Evolutionary conservation across 441 rosid genomes (phyloP).

Genomic region (Gossypium gossypioides): DNA sequence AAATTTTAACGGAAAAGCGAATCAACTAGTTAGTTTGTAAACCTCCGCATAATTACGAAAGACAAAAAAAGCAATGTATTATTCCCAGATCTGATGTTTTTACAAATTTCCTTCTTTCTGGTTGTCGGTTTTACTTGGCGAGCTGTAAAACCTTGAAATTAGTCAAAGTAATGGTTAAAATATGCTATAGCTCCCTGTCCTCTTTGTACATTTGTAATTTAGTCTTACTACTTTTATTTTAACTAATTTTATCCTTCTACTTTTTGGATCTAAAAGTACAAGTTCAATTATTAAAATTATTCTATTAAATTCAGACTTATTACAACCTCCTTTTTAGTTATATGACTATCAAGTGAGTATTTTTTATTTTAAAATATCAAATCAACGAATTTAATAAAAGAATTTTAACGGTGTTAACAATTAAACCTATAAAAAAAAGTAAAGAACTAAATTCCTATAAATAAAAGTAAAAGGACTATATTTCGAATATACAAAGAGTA

Average conservation of each 20-base stretch:
- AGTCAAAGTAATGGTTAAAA: not conserved
- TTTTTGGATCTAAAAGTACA: no score
- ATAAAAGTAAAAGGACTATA: no score
- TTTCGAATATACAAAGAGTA: not conserved
- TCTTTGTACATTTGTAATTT: not conserved
- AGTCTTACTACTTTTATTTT: not conserved
- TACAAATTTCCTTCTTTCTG: not conserved
- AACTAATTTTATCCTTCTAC: not conserved
- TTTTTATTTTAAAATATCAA: no score
- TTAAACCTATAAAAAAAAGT: no score
- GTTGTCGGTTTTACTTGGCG: not conserved
- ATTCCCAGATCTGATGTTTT: conserved; percentile 5
- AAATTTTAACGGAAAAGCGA: not conserved
- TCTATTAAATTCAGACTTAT: no score
- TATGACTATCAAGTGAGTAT: no score
- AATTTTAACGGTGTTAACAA: no score
- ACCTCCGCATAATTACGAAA: conserved; percentile 11
- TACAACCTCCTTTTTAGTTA: not conserved
- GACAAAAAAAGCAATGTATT: not conserved
- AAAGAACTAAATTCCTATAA: no score
- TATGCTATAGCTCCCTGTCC: not conserved
- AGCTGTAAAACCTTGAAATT: not conserved
- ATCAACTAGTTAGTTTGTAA: not conserved
- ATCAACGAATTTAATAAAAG: no score
- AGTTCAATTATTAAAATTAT: no score